phyloP scores from a whole-genome alignment of 1,284 basidiomycete genomes.

The Ganoderma meredithae region DNA sequence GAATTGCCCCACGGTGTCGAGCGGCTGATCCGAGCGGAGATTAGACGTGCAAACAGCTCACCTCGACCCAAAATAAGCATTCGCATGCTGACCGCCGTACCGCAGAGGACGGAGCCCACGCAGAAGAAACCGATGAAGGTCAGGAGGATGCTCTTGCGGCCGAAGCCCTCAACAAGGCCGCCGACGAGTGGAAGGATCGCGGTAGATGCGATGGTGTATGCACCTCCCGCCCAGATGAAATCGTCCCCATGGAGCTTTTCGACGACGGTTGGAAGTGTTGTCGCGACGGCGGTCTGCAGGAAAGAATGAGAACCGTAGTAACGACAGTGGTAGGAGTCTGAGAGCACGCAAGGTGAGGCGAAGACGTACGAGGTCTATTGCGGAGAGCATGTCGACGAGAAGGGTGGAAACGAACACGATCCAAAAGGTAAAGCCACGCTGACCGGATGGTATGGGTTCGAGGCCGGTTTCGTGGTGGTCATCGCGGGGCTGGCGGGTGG shows the following conservation, averaged over 20 bases:
- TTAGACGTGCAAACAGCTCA: constrained; percentile 5
- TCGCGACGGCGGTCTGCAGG: constrained; percentile 26
- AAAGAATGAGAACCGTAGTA: neutral
- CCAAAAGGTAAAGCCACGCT: constrained; percentile 26
- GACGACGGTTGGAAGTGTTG: constrained; percentile 33
- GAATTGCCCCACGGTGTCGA: neutral
- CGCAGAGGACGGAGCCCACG: constrained; percentile 47
- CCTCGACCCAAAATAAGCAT: constrained; percentile 42
- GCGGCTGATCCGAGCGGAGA: constrained; percentile 6
- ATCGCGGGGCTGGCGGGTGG: neutral
- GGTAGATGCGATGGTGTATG: constrained; percentile 48
- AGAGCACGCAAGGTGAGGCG: neutral
- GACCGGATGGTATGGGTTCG: neutral
- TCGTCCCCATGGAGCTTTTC: constrained; percentile 29
- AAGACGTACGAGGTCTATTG: constrained; percentile 22
- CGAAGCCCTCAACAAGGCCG: constrained; percentile 46
- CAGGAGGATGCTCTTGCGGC: constrained; percentile 45
- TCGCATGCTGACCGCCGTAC: constrained; percentile 45
- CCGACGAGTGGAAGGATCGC: constrained; percentile 44
- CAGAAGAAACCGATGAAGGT: constrained; percentile 44
- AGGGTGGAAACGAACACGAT: constrained; percentile 23
- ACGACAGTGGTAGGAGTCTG: neutral
- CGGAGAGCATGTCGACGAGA: constrained; percentile 23
- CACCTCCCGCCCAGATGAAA: constrained; percentile 48
- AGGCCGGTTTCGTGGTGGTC: neutral